Base-by-base conservation (phyloP, 768 basidiomycete genomes). In the Collybia sp. region DNA sequence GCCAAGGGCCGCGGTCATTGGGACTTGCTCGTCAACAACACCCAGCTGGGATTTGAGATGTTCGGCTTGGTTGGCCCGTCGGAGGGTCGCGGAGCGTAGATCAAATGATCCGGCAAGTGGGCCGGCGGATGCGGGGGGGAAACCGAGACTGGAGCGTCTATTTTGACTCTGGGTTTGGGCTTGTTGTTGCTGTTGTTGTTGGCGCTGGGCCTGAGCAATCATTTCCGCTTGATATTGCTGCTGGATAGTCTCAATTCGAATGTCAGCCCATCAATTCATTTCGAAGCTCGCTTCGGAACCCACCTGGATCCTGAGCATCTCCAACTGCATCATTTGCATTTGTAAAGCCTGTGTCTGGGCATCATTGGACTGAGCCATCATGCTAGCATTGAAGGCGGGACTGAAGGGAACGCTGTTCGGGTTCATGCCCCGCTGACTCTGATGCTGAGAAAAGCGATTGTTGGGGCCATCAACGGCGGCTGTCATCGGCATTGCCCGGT, bases 251-350 rank as follows among this genome's bases (percentile, higher is more conserved):
- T 25, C 25, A 8, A 25, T 25, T 25, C 25, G 25, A 8, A 25
- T 4, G 25, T 25, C 25, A 25, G 25, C 25, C 8, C 25, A 25
- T 25, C 25, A 25, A 25, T 25, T 25, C 25, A 25, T 25, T 25
- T 25, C 25, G 25, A 25, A 25, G 8, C 25, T 4, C 25, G 25
- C 25, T 25, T 13, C 35, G 34, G 30, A 34, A 66, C 75, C 41
- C 49, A 84, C 88, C 84, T 91, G 89, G 51, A 92, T 77, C 60
- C 78, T 80, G 60, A 89, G 64, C 54, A 92, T 76, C 68, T 92
- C 89, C 46, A 92, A 70, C 59, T 92, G 90, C 68, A 91, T 77
- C 73, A 91, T 73, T 68, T 92, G 88, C 76, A 91, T 74, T 67
- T 90, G 88, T 45, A 88, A 69, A 44, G 82, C 77, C 56, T 82